Evolutionary conservation across 305 asterid species (phyloP).

Genomic region (Coffea humblotiana): DNA sequence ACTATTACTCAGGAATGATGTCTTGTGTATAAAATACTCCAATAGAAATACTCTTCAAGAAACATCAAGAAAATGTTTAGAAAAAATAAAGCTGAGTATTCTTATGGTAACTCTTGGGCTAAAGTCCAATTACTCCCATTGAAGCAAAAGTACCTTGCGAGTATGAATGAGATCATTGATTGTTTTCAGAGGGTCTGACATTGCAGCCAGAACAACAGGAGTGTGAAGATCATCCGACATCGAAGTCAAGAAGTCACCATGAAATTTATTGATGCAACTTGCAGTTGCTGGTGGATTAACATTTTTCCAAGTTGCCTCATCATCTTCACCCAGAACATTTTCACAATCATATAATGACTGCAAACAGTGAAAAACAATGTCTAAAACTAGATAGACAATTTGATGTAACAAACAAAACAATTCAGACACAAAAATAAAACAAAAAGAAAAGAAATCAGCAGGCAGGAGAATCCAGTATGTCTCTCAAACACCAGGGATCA

Average conservation of each 20-base stretch:
- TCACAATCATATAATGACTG: constrained; percentile 82
- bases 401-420: too few relatives aligned
- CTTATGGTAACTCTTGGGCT: not conserved
- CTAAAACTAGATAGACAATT: not conserved
- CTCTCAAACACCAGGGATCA: not conserved
- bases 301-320: constrained; percentile 45
- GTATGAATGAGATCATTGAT: constrained; percentile 92
- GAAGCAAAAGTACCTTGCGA: constrained; percentile 58
- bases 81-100: not conserved
- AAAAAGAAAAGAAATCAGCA: not conserved
- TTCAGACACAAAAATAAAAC: not conserved
- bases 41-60: not conserved
- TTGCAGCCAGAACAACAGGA: constrained; percentile 81
- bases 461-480: not conserved
- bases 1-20: not conserved
- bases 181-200: constrained; percentile 84
- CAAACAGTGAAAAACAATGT: constrained; percentile 28
- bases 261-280: constrained; percentile 60
- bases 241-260: constrained; percentile 62
- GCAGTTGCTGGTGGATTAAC: constrained; percentile 56
- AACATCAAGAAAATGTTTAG: not conserved
- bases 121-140: not conserved
- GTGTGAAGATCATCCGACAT: constrained; percentile 97
- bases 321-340: constrained; percentile 43
- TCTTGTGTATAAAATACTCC: not conserved